Percentiles rank a stretch among this genome's conserved stretches.
Conservation (phyloP, 1,284 basidiomycete genomes). For the Leccinum angustisporum region DNA sequence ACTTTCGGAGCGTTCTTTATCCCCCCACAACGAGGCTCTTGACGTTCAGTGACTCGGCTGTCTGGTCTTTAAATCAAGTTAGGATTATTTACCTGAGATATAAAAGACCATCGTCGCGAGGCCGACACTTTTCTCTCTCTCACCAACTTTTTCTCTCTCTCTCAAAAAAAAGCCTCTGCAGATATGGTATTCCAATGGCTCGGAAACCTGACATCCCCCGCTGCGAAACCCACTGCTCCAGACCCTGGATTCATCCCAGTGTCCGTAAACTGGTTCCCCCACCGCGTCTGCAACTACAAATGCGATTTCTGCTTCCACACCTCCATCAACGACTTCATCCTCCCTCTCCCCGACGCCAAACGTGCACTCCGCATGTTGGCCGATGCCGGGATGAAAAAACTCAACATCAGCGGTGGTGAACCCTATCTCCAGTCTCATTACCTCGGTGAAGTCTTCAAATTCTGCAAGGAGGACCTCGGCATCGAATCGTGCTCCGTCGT, state of each 20-base stretch:
- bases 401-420: slow-evolving; percentile 42
- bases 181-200: slow-evolving; percentile 9
- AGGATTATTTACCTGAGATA: not conserved
- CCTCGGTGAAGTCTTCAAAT: slow-evolving; percentile 40
- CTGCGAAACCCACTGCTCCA: not conserved
- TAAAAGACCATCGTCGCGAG: not conserved
- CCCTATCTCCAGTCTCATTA: slow-evolving; percentile 38
- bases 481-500: slow-evolving; percentile 39
- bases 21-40: no score
- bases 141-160: not conserved
- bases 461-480: slow-evolving; percentile 39
- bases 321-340: slow-evolving; percentile 32
- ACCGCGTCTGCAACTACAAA: slow-evolving; percentile 32
- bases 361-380: slow-evolving; percentile 35
- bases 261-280: slow-evolving; percentile 23
- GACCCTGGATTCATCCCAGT: slow-evolving; percentile 16
- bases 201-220: not conserved
- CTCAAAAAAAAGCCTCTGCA: not conserved
- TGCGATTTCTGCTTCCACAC: slow-evolving; percentile 42
- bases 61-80: no score
- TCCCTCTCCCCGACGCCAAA: slow-evolving; percentile 37
- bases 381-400: slow-evolving; percentile 39
- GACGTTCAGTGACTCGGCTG: no score
- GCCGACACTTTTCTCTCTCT: not conserved
- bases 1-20: no score